phyloP scores from a whole-genome alignment of 2,329 filamentous ascomycete species.

The Sporothrix protearum region DNA sequence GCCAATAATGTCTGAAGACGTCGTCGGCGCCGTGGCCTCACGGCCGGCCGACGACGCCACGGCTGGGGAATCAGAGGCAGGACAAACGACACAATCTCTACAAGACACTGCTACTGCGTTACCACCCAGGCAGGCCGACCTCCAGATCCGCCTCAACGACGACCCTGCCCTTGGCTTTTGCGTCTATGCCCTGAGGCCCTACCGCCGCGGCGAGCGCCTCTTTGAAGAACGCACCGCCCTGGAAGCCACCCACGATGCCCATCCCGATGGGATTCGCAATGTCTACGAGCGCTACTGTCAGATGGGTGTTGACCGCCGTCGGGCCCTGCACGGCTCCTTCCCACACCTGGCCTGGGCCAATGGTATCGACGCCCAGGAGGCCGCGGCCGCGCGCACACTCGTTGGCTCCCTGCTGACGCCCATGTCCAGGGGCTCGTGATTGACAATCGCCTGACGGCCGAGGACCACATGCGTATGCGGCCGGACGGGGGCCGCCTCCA shows the following conservation, averaged over 20 bases:
- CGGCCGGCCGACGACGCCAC: background rate
- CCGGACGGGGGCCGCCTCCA: constrained; percentile 26
- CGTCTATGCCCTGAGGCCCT: constrained; percentile 33
- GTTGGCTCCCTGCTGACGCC: constrained; percentile 23
- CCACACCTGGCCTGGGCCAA: constrained; percentile 28
- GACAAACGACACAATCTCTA: background rate
- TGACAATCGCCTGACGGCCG: constrained; percentile 23
- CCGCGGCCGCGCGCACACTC: constrained; percentile 22
- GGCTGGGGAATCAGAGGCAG: background rate
- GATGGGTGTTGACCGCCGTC: constrained; percentile 2
- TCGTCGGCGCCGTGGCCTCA: background rate
- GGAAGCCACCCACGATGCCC: constrained; percentile 29
- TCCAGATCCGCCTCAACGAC: constrained; percentile 26
- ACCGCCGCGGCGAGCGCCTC: constrained; percentile 30
- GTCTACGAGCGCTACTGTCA: constrained; percentile 24
- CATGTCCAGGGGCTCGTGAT: constrained; percentile 1
- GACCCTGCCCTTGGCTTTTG: constrained; percentile 32
- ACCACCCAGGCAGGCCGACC: background rate
- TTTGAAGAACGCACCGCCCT: constrained; percentile 32
- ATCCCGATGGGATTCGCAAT: constrained; percentile 24
- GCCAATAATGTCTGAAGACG: background rate
- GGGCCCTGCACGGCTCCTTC: constrained; percentile 28
- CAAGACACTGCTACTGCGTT: background rate
- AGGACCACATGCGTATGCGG: constrained; percentile 28
- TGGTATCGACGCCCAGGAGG: constrained; percentile 23